Percentiles rank a stretch among this genome's conserved stretches.
Conservation (phyloP, 2,329 filamentous ascomycete genomes). For the Xylaria sp. region DNA sequence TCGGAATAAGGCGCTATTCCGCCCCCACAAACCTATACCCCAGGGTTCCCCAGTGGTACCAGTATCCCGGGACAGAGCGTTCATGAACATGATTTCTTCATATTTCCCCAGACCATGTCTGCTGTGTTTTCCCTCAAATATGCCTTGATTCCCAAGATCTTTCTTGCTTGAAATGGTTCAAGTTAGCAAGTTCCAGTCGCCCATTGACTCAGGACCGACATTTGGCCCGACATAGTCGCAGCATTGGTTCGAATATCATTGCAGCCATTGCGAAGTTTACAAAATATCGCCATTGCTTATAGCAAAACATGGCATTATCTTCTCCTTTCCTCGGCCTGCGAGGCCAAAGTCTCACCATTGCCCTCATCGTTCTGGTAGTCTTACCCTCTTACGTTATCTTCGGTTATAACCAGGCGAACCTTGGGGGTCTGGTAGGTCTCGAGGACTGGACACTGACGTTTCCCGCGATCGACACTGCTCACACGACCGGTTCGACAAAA, state of each 20-base stretch:
- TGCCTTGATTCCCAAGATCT: not conserved
- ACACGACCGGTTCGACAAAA: not conserved
- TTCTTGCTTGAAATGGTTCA: not conserved
- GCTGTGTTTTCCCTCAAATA: not conserved
- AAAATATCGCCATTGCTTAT: not conserved
- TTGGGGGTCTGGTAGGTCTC: not conserved
- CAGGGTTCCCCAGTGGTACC: not conserved
- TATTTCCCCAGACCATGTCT: not conserved
- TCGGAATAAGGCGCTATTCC: not conserved
- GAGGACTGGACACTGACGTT: not conserved
- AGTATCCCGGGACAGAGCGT: not conserved
- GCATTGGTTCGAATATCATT: not conserved
- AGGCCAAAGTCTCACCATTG: not conserved
- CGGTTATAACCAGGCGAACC: not conserved
- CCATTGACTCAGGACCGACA: not conserved
- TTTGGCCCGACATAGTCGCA: not conserved
- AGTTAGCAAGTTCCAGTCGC: not conserved
- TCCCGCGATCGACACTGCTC: not conserved
- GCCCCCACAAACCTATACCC: not conserved
- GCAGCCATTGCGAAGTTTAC: not conserved
- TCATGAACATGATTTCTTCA: not conserved
- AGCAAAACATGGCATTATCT: not conserved
- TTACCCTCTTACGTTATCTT: not conserved
- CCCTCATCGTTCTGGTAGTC: not conserved
- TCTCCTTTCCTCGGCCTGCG: not conserved